These are phyloP conservation scores for Chloromonas sp. DNA, from an alignment of 163 green algal species.

Conservation along the genomic window DNA sequence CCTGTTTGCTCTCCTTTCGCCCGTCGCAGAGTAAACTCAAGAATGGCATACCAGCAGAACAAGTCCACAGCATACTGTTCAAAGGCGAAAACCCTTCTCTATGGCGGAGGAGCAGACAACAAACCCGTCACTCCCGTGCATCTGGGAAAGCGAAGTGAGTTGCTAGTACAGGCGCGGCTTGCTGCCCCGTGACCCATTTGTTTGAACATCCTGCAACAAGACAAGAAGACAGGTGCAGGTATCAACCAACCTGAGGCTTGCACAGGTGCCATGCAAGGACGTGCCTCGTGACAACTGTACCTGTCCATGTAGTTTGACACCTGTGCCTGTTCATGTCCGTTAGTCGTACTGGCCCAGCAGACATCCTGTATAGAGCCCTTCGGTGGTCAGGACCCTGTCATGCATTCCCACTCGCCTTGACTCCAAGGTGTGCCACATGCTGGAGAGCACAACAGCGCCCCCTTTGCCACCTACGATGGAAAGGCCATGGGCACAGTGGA, in stretches of 20 bases:
- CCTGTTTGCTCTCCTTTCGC: no score
- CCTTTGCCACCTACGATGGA: neutral
- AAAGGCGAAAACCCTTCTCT: neutral
- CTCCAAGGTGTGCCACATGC: neutral
- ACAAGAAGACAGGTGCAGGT: no score
- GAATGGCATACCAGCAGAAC: no score
- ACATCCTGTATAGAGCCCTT: neutral
- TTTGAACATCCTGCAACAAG: neutral
- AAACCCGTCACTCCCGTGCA: neutral
- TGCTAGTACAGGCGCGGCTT: neutral
- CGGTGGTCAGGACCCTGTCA: neutral
- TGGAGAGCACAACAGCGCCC: neutral
- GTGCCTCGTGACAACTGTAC: no score
- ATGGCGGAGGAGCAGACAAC: neutral
- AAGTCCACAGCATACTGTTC: no score
- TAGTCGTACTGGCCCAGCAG: neutral
- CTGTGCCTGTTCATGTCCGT: neutral
- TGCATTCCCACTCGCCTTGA: neutral
- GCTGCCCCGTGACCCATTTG: neutral
- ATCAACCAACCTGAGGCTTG: no score
- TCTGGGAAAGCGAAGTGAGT: neutral
- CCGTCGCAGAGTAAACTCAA: no score
- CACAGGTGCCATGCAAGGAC: no score
- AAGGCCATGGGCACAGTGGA: neutral
- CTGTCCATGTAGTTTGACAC: neutral